A percentile compares a stretch with the other conserved stretches of the same genome.
phyloP scores from a whole-genome alignment of 164 flowering plant species.

The Magnolia changhungtana region DNA sequence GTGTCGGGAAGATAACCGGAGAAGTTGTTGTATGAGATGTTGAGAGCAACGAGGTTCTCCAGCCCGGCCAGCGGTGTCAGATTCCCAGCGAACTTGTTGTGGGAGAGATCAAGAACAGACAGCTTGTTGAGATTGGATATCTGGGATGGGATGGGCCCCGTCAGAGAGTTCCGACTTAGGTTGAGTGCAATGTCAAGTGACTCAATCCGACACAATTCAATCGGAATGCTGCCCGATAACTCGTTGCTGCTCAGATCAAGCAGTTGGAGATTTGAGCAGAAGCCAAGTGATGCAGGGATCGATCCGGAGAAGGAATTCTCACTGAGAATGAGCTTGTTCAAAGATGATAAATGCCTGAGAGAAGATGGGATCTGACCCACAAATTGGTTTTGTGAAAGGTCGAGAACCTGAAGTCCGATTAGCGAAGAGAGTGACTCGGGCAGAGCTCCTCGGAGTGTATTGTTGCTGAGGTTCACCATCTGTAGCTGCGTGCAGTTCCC shows the following conservation, averaged over 20 bases:
- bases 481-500: slow-evolving; percentile 53
- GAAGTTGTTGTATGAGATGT: slow-evolving; percentile 70
- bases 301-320: slow-evolving; percentile 42
- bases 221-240: slow-evolving; percentile 41
- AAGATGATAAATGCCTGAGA: slow-evolving; percentile 33
- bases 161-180: slow-evolving; percentile 41
- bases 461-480: slow-evolving; percentile 61
- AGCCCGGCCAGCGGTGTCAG: slow-evolving; percentile 51
- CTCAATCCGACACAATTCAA: slow-evolving; percentile 30
- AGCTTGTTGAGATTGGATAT: slow-evolving; percentile 55
- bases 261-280: slow-evolving; percentile 40
- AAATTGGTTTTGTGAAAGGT: slow-evolving; percentile 52
- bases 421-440: slow-evolving; percentile 59
- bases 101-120: slow-evolving; percentile 50
- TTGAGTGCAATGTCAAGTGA: slow-evolving; percentile 50
- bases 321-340: slow-evolving; percentile 38
- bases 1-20: slow-evolving; percentile 70
- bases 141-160: slow-evolving; percentile 41
- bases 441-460: slow-evolving; percentile 52
- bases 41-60: slow-evolving; percentile 63
- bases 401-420: slow-evolving; percentile 56
- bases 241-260: slow-evolving; percentile 52
- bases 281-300: slow-evolving; percentile 41
- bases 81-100: slow-evolving; percentile 44
- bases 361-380: slow-evolving; percentile 48